Base-by-base conservation (phyloP, 2,329 filamentous ascomycete species). In the Aureobasidium zeae region DNA sequence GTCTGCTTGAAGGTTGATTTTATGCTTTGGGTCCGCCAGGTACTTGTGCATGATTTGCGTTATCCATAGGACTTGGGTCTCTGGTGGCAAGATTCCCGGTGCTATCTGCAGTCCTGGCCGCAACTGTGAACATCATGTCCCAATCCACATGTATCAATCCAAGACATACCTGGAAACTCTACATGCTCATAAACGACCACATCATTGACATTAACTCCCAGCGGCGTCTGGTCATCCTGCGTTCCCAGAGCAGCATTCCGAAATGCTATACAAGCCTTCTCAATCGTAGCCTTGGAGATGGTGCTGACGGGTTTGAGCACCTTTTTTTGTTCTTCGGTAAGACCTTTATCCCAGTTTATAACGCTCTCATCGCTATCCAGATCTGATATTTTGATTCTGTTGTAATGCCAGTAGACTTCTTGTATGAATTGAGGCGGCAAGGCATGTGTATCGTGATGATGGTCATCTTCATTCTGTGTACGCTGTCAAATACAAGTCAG, bases 181-280 rank as follows among this genome's bases (percentile, higher is more conserved):
- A 53, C 49, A 49, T 63, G 56, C 44, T 63, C 60, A 25, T 58
- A 64, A 10, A 62, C 52, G 2, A 52, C 52, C 7, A 51, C 57
- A 47, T 63, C 61, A 16, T 44, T 19, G n/a, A 45, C 39, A 13
- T 38, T 25, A 2, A 24, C 31, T 24, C 31, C 25, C 3, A 41
- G 28, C 9, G 31, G 36, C 11, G 33, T 44, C 28, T 20, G 34
- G 13, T 45, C 29, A 5, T 35, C 29, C 17, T 41, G 37, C 1
- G 29, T 37, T 4, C 36, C 41, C 22, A 47, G 16, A 11, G 45
- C 42, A 7, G 36, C 45, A 36, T 48, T 44, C 24, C 45, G 26
- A 36, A 50, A 50, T 7, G 45, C 33, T 10, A 30, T 29, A 28
- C 45, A 48, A 24, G 48, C 48, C n/a, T 25, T 35, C 9, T 34